Base-by-base conservation (phyloP, 2,329 filamentous ascomycete species). In the Macrophomina tecta region DNA sequence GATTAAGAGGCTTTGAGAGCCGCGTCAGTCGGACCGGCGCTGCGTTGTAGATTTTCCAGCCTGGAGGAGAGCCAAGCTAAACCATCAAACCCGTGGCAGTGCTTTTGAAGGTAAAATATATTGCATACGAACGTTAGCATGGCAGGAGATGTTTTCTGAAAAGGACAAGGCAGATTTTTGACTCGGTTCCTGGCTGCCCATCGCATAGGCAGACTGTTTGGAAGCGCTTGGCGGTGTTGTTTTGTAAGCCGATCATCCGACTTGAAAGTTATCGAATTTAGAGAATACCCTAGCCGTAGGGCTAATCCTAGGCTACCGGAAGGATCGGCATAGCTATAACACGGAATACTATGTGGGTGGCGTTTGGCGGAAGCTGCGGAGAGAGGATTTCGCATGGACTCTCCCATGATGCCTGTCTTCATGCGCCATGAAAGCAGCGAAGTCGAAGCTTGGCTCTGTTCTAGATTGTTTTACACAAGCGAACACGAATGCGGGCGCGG, bases 211-310 rank as follows among this genome's bases (percentile, higher is more conserved):
- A 51, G 18, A 23, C 12, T 30, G 16, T 5, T 8, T 30, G 2
- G 8, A 12, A 51, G 18, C 23, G 18, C 48, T 51, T 51, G 48
- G 48, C 48, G 3, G 9, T 28, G 18, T 6, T 12, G 48, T 30
- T 51, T 51, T n/a, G 48, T n/a, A 30, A 30, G 48, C 5, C 23
- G 48, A 51, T 51, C 48, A 51, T 51, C 48, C 48, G 23, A 51
- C 5, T 11, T 11, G 18, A 14, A 30, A 14, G 11, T 30, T 30
- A 18, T 12, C 18, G 14, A 51, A 30, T 9, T 28, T 28, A 1
- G 9, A 4, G 11, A 30, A 51, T 14, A 51, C 3, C 48, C 11
- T n/a, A 18, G 9, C 11, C 6, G 12, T 51, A 51, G 23, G 48
- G 48, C 48, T 51, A 18, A 51, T 30, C 48, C 48, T 30, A 18